A percentile compares a stretch with the other conserved stretches of the same genome.
These are phyloP conservation scores for Waltergamsia citrina DNA, from an alignment of 2,329 filamentous ascomycete genomes.

Conservation along the genomic window DNA sequence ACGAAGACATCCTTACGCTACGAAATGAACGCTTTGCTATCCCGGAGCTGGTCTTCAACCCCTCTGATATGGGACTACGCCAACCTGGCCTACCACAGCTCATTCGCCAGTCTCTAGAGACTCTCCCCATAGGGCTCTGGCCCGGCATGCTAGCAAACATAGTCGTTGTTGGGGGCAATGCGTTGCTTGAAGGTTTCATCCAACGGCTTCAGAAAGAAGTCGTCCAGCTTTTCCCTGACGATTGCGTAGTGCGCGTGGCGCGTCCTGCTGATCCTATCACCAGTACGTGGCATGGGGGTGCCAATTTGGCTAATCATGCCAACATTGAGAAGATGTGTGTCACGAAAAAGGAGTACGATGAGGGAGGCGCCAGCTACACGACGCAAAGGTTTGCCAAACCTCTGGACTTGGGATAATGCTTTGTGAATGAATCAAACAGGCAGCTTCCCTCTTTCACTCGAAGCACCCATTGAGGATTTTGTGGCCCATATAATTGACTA, in stretches of 20 bases:
- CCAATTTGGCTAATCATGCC: constrained; percentile 60
- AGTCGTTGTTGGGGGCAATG: constrained; percentile 79
- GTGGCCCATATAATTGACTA: too few species aligned
- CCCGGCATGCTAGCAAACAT: constrained; percentile 80
- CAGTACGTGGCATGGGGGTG: constrained; percentile 80
- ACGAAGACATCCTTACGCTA: constrained; percentile 76
- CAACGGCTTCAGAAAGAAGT: constrained; percentile 70
- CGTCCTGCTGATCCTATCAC: constrained; percentile 64
- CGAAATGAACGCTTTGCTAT: constrained; percentile 88
- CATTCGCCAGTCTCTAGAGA: constrained; percentile 68
- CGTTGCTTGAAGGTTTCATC: constrained; percentile 70
- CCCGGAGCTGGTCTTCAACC: constrained; percentile 83
- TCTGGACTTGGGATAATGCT: too few species aligned
- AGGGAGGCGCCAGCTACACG: constrained; percentile 76
- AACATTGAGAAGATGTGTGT: constrained; percentile 61
- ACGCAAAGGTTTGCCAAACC: too few species aligned
- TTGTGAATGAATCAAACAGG: too few species aligned
- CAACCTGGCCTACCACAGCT: constrained; percentile 76
- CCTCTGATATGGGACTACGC: constrained; percentile 73
- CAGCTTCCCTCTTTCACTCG: too few species aligned
- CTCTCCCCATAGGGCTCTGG: constrained; percentile 73
- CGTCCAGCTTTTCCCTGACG: constrained; percentile 60
- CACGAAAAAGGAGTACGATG: constrained; percentile 85
- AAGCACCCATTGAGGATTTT: too few species aligned
- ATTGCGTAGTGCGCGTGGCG: constrained; percentile 68